Conservation (phyloP, 345 rosid genomes). For the Citrus cavaleriei region DNA sequence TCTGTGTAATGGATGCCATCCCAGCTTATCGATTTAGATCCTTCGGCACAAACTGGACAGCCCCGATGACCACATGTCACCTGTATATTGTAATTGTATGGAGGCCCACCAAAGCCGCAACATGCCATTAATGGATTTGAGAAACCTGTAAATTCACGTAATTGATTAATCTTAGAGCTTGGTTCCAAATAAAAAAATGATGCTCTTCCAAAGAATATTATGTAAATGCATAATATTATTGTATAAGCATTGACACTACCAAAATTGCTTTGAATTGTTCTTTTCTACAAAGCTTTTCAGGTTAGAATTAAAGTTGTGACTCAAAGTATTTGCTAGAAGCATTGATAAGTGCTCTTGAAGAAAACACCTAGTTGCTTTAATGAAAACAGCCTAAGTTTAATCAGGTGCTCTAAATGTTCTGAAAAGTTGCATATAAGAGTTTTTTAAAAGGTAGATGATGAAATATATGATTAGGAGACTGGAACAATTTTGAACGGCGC, state of each 20-base stretch:
- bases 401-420: neutral
- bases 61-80: constrained; percentile 66
- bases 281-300: neutral
- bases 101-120: constrained; percentile 86
- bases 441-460: neutral
- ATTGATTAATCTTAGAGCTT: neutral
- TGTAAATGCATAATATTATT: neutral
- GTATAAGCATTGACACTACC: neutral
- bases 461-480: neutral
- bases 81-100: constrained; percentile 63
- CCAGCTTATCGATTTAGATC: constrained; percentile 57
- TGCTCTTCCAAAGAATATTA: neutral
- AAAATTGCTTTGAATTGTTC: neutral
- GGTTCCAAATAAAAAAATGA: too few relatives aligned
- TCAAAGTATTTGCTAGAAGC: neutral
- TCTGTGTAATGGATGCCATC: constrained; percentile 82
- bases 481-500: neutral
- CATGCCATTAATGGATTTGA: constrained; percentile 73
- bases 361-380: neutral
- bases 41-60: constrained; percentile 38
- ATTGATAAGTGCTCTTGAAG: neutral
- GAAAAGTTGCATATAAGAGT: neutral
- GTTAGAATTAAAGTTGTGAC: neutral
- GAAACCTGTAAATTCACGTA: constrained; percentile 42
- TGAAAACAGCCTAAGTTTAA: neutral